Evolutionary conservation across 345 rosid species (phyloP).

Genomic region (Eucalyptus fibrosa): DNA sequence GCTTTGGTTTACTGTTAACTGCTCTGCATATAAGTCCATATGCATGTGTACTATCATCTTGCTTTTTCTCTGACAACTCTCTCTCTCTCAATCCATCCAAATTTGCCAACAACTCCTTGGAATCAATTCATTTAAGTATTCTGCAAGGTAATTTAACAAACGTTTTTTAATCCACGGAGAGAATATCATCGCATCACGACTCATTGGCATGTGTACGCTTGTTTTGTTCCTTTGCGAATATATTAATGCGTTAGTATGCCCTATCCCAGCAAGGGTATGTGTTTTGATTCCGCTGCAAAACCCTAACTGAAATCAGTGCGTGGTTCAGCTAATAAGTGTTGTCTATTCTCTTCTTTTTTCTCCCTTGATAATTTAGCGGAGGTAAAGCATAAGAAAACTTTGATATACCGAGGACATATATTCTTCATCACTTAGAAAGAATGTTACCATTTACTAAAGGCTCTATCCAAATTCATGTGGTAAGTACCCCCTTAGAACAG

Average conservation of each 20-base stretch:
- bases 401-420: not conserved
- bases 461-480: not conserved
- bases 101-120: conserved; percentile 45
- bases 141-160: not conserved
- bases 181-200: conserved; percentile 43
- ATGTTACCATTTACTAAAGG: not conserved
- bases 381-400: not conserved
- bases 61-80: not conserved
- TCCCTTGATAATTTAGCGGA: not conserved
- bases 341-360: not conserved
- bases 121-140: conserved; percentile 44
- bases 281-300: not conserved
- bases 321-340: not conserved
- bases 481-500: not conserved
- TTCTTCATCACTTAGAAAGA: not conserved
- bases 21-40: conserved; percentile 26
- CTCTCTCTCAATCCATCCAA: conserved; percentile 40
- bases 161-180: conserved; percentile 2
- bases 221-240: conserved; percentile 30
- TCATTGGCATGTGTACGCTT: conserved; percentile 18
- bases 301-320: not conserved
- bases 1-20: not conserved
- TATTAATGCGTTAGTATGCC: not conserved
- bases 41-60: conserved; percentile 5
- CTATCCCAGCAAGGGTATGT: not conserved